Percentiles rank a stretch among this genome's conserved stretches.
phyloP scores from a whole-genome alignment of 192 early-diverging fungal species.

The Linnemannia schmuckeri region DNA sequence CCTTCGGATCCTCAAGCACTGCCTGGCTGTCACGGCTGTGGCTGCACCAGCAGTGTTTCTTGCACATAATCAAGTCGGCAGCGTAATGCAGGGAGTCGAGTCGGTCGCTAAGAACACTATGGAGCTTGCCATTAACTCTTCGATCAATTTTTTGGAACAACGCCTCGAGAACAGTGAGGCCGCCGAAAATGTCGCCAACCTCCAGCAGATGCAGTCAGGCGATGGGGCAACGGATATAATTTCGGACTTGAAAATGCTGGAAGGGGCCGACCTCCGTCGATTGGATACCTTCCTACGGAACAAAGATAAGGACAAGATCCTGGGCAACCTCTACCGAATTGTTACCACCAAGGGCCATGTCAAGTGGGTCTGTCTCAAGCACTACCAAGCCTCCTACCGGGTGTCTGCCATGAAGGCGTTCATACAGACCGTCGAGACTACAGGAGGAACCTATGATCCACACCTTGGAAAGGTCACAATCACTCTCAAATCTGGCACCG shows the following conservation, averaged over 20 bases:
- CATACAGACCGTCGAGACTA: neutral
- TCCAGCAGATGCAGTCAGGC: too few species aligned
- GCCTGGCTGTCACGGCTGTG: neutral
- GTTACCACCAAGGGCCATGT: slow-evolving; percentile 8
- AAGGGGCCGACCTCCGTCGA: slow-evolving; percentile 45
- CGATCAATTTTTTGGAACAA: too few species aligned
- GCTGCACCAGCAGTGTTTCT: too few species aligned
- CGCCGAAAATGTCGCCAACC: too few species aligned
- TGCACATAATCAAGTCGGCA: too few species aligned
- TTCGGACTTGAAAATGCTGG: slow-evolving; percentile 2
- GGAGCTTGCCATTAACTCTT: too few species aligned
- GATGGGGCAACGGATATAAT: neutral
- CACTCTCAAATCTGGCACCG: neutral
- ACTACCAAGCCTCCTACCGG: neutral
- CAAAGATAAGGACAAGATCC: slow-evolving; percentile 35
- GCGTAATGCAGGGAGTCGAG: too few species aligned
- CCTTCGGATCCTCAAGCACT: neutral
- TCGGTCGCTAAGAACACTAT: too few species aligned
- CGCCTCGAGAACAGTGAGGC: too few species aligned
- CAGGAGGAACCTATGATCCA: neutral
- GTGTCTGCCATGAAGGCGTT: slow-evolving; percentile 7
- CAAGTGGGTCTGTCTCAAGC: slow-evolving; percentile 25
- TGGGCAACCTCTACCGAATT: slow-evolving; percentile 40
- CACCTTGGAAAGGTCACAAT: slow-evolving; percentile 16
- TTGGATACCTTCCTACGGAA: slow-evolving; percentile 24